Percentiles rank a stretch among this genome's conserved stretches.
Conservation (phyloP, 352 stramenopile species). For the Thalassiosira hispida region DNA sequence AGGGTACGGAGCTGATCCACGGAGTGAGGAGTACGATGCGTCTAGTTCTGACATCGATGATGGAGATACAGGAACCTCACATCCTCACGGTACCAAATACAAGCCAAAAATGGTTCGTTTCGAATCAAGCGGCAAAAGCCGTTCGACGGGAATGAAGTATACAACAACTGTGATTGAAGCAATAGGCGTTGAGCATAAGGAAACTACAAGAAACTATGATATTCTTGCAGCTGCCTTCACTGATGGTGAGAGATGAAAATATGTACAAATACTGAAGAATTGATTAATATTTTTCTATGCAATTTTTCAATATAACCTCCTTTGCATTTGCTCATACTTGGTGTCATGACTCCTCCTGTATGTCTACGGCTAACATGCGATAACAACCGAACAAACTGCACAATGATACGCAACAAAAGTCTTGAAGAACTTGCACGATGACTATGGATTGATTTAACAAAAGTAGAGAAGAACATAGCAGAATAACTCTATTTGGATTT, state of each 20-base stretch:
- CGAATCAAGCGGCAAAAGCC: constrained; percentile 67
- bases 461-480: too few relatives aligned
- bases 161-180: constrained; percentile 85
- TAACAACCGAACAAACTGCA: too few relatives aligned
- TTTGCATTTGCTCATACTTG: too few relatives aligned
- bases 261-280: too few relatives aligned
- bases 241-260: too few relatives aligned
- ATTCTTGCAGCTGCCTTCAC: constrained; percentile 83
- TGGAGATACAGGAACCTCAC: constrained; percentile 59
- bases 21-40: constrained; percentile 52
- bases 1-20: constrained; percentile 61
- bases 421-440: constrained; percentile 78
- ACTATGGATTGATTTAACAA: constrained; percentile 75
- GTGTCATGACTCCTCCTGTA: too few relatives aligned
- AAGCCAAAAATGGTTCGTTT: constrained; percentile 82
- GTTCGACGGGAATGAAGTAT: constrained; percentile 82
- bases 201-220: constrained; percentile 85
- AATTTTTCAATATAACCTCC: too few relatives aligned
- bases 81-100: constrained; percentile 71
- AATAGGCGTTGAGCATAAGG: constrained; percentile 85
- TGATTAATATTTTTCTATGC: too few relatives aligned
- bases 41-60: constrained; percentile 53
- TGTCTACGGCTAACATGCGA: too few relatives aligned
- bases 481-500: too few relatives aligned
- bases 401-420: too few relatives aligned